These are phyloP conservation scores for Austroboletus novae-zelandiae DNA, from an alignment of 1,284 basidiomycete species.

Conservation along the genomic window DNA sequence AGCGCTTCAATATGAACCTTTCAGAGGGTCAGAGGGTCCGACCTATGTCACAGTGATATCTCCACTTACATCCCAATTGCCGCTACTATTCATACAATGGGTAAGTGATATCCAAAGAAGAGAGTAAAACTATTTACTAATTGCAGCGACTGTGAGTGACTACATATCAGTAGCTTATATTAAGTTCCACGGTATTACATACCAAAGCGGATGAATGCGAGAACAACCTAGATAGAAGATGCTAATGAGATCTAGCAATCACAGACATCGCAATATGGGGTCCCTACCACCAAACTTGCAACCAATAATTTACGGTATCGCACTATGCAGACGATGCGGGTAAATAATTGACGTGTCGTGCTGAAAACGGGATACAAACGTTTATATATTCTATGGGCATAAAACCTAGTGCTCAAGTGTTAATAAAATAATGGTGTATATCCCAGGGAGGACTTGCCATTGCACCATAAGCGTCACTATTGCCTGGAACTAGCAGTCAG, in stretches of 20 bases:
- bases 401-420: conserved; percentile 15
- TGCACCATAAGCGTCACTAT: conserved; percentile 25
- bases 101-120: background rate
- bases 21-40: background rate
- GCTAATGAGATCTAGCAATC: conserved; percentile 1
- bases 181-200: background rate
- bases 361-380: conserved; percentile 9
- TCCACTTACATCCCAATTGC: conserved; percentile 22
- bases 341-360: background rate
- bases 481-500: conserved; percentile 15
- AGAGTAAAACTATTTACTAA: conserved; percentile 4
- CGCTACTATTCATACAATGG: conserved; percentile 11
- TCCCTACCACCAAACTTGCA: conserved; percentile 20
- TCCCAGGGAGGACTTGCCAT: conserved; percentile 3
- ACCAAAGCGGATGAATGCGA: conserved; percentile 22
- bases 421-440: background rate
- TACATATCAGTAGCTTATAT: background rate
- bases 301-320: conserved; percentile 13
- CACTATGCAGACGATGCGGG: conserved; percentile 7
- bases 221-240: conserved; percentile 6
- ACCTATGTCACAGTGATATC: background rate
- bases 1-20: conserved; percentile 16
- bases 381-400: conserved; percentile 25
- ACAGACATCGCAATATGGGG: too few species aligned
- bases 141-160: conserved; percentile 18